Evolutionary conservation across 352 stramenopile genomes (phyloP), one percentile per base, ranked within the genome.

Genomic region (Phytophthora pluvialis): DNA sequence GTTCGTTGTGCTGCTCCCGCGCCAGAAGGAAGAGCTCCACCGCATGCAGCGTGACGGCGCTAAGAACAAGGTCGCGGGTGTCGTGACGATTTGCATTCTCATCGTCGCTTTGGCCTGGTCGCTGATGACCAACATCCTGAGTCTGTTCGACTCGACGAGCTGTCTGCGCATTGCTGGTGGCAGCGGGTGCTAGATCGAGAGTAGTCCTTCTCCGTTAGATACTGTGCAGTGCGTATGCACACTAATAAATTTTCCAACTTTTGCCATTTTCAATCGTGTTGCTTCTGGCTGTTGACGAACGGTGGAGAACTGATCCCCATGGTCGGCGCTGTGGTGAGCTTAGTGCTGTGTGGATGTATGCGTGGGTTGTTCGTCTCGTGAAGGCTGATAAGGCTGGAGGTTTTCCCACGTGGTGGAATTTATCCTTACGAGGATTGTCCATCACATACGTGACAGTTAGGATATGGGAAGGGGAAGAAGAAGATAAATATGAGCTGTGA

Each of bases 71-170:
- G 11, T 71, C 8, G 32, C 55, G 15, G 79, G 72, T 44, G 66
- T 59, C 2, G 35, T 72, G n/a, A 81, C 70, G 3, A 39, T 81
- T 54, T 42, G n/a, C 15, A 42, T 78, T n/a, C 50, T 87, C 2
- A 65, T 52, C 50, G 85, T 89, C 48, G 69, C 77, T 43, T 60
- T 89, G 28, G 44, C 52, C 28, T 89, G 78, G 78, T 78, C 76
- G 21, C 25, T 89, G 44, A 88, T 83, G 74, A 89, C 77, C 38
- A 89, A 90, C 72, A 68, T 90, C 57, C 33, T 91, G 25, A 83
- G 72, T 51, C 56, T 89, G 26, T 88, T 74, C 32, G 67, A 78
- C 16, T 79, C 70, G 18, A 91, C 80, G 26, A 75, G 67, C 51
- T 88, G 78, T 46, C 55, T 88, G 36, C 74, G 76, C 39, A 88